Percentiles rank a stretch among this genome's conserved stretches.
These are phyloP conservation scores for Pontederia crassipes DNA, from an alignment of 176 grass and related monocot species.

Conservation along the genomic window DNA sequence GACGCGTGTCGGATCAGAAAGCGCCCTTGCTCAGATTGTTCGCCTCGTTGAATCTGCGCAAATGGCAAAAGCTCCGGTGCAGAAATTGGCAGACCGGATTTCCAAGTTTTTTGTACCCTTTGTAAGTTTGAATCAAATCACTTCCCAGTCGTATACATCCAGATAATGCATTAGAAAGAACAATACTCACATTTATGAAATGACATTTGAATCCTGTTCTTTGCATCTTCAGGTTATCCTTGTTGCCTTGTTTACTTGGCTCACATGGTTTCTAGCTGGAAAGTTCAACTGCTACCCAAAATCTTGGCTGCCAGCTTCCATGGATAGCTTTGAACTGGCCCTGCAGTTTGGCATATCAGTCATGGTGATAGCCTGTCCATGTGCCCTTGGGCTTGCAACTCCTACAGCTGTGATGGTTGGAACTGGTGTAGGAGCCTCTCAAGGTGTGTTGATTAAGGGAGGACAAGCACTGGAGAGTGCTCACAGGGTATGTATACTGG, in stretches of 20 bases:
- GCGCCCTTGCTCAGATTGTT: constrained; percentile 84
- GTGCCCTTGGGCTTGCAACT: constrained; percentile 79
- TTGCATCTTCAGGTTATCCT: constrained; percentile 35
- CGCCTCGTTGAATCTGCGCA: constrained; percentile 81
- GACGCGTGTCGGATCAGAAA: constrained; percentile 91
- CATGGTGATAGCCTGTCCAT: constrained; percentile 98
- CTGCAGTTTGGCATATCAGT: constrained; percentile 97
- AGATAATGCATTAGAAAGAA: too few relatives aligned
- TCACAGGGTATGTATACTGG: constrained; percentile 43
- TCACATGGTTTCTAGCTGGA: constrained; percentile 73
- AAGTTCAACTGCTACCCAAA: constrained; percentile 57
- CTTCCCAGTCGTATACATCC: too few relatives aligned
- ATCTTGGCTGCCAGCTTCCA: constrained; percentile 77
- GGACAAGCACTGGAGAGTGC: constrained; percentile 90
- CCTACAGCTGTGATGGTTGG: constrained; percentile 99
- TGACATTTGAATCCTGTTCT: too few relatives aligned
- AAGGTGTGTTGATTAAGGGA: constrained; percentile 88
- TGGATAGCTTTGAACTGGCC: constrained; percentile 93
- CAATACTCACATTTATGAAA: too few relatives aligned
- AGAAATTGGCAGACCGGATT: constrained; percentile 92
- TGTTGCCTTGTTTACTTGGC: constrained; percentile 69
- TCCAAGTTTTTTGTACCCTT: constrained; percentile 84
- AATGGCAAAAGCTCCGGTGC: constrained; percentile 95
- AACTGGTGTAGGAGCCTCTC: constrained; percentile 87
- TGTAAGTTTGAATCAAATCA: constrained; percentile 28